These are phyloP conservation scores for Pleurozium schreberi DNA, from an alignment of 225 moss, liverwort and hornwort genomes.

Conservation along the genomic window DNA sequence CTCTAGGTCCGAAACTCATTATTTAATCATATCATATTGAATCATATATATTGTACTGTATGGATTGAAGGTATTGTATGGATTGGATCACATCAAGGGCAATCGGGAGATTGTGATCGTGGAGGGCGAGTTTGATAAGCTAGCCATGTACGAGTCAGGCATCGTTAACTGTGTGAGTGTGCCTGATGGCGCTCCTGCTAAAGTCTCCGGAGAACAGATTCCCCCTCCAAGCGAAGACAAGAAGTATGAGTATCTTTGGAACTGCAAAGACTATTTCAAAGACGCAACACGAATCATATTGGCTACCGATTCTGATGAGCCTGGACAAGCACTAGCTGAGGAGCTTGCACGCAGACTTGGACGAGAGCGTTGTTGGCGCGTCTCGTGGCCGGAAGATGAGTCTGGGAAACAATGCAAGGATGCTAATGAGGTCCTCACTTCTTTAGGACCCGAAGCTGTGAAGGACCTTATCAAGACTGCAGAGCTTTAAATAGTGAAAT, in stretches of 20 bases:
- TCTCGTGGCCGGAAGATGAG: constrained; percentile 65
- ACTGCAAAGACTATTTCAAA: constrained; percentile 79
- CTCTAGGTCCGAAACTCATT: background rate
- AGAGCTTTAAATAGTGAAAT: too few species aligned
- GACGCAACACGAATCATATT: constrained; percentile 85
- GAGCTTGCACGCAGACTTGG: constrained; percentile 96
- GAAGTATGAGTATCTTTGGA: constrained; percentile 90
- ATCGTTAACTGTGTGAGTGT: constrained; percentile 89
- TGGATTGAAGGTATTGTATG: constrained; percentile 49
- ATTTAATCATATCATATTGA: background rate
- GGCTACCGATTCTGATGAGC: constrained; percentile 92
- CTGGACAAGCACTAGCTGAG: constrained; percentile 90
- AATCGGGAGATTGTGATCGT: constrained; percentile 80
- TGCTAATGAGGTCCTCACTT: constrained; percentile 79
- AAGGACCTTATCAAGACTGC: constrained; percentile 51
- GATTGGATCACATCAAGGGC: constrained; percentile 79
- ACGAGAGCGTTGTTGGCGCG: constrained; percentile 97
- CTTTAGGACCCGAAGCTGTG: constrained; percentile 57
- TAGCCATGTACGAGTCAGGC: constrained; percentile 80
- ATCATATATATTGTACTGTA: background rate
- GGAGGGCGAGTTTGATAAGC: constrained; percentile 96
- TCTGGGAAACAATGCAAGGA: constrained; percentile 67
- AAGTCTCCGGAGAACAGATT: constrained; percentile 39
- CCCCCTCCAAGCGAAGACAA: constrained; percentile 64
- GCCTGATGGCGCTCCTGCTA: constrained; percentile 90